Evolutionary conservation across 495 filamentous ascomycete species (phyloP).

Genomic region (Penicillium desertorum): DNA sequence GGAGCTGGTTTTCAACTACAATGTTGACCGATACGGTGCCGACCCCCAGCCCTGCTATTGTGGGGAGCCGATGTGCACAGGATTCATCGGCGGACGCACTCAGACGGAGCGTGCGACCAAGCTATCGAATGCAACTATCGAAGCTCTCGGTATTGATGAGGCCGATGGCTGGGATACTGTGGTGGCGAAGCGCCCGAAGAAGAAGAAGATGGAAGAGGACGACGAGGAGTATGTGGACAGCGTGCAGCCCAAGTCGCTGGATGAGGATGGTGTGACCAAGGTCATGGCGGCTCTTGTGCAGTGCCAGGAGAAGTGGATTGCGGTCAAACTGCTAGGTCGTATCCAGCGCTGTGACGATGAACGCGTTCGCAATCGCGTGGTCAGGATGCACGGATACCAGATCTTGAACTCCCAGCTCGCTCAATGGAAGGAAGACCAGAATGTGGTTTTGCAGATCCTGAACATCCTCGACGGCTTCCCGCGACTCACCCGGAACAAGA

Average conservation of each 20-base stretch:
- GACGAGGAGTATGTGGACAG: conserved; percentile 97
- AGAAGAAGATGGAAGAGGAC: conserved; percentile 91
- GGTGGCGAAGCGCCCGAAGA: conserved; percentile 82
- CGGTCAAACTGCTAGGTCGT: conserved; percentile 86
- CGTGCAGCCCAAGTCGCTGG: conserved; percentile 76
- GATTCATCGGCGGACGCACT: conserved; percentile 95
- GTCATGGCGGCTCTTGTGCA: conserved; percentile 99
- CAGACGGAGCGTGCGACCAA: conserved; percentile 96
- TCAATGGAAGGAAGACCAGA: conserved; percentile 82
- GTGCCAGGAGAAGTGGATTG: conserved; percentile 99
- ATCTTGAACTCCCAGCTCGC: conserved; percentile 84
- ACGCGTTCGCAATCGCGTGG: conserved; percentile 79
- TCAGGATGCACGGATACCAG: conserved; percentile 95
- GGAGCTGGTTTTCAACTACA: conserved; percentile 99
- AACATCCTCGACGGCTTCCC: conserved; percentile 88
- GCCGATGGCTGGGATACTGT: conserved; percentile 87
- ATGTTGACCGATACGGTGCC: conserved; percentile 96
- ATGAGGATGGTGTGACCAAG: conserved; percentile 88
- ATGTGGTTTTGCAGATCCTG: conserved; percentile 84
- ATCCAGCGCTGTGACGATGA: conserved; percentile 91
- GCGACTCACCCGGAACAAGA: conserved; percentile 93
- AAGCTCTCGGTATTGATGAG: conserved; percentile 95
- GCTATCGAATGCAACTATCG: conserved; percentile 83
- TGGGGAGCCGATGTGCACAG: conserved; percentile 89
- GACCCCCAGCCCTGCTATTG: conserved; percentile 97